Evolutionary conservation across 2,329 filamentous ascomycete genomes (phyloP), one percentile per base, ranked within the genome.

Genomic region (Cladobotryum mycophilum): DNA sequence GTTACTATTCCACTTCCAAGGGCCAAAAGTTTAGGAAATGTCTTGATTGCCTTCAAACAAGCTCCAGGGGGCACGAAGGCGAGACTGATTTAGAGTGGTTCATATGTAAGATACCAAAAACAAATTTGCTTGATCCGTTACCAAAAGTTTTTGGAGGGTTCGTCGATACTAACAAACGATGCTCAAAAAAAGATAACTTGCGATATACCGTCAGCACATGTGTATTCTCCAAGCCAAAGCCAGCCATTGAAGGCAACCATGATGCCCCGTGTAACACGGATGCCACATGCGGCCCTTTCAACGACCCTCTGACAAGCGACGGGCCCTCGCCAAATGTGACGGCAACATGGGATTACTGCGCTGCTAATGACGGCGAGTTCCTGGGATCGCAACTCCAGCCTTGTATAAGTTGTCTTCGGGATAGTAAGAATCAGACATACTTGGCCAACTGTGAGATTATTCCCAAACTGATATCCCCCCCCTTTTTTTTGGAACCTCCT

Each of bases 361-460:
- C 63, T 0, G 70, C 70, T 0, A 63, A 69, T 11, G 58, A 65
- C n/a, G 61, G 60, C 0, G 56, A 53, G 0, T 70, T 76, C 30
- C 55, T 58, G 5, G 58, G 61, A 1, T 18, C 57, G 0, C 60
- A 62, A 20, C 59, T 71, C 6, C 60, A 68, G 14, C 54, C 65
- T 0, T 79, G 76, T 41, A 58, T 70, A 1, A 57, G 65, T 13
- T 80, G 76, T 30, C 63, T 79, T 4, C 62, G 65, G n/a, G 60
- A 68, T 0, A 74, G 67, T 15, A 52, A 61, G 0, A 57, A 68
- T 5, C 72, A 76, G 47, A 59, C 54, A 2, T 78, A 76, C 40
- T 59, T 78, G 2, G 64, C 74, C 2, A 79, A 80, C 56, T 79
- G 76, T 79, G 60, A 54, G 75, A 46, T n/a, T n/a, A n/a, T 13